Percentiles rank a stretch among this genome's conserved stretches.
phyloP scores from a whole-genome alignment of 2,329 filamentous ascomycete species.

The Penicillium freii region DNA sequence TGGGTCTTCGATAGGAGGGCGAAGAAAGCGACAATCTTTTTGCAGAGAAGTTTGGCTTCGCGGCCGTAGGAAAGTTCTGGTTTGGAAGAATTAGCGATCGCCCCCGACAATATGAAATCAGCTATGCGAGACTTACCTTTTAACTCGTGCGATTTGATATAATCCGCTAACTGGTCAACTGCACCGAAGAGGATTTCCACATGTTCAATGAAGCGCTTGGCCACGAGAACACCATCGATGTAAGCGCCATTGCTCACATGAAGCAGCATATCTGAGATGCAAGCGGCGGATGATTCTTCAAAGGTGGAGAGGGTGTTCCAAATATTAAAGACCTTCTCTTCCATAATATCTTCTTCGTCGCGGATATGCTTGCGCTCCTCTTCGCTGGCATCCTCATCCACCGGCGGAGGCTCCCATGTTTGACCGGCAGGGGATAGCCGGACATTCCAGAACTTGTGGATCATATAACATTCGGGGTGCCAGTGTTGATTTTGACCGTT shows the following conservation, averaged over 20 bases:
- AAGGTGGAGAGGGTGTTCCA: constrained; percentile 98
- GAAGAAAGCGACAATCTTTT: constrained; percentile 98
- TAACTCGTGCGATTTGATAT: constrained; percentile 65
- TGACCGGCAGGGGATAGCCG: constrained; percentile 67
- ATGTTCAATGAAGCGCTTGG: constrained; percentile 93
- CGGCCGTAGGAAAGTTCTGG: constrained; percentile 83
- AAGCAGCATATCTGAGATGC: constrained; percentile 97
- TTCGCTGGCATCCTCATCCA: constrained; percentile 59
- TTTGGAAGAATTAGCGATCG: constrained; percentile 11
- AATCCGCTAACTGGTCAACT: constrained; percentile 77
- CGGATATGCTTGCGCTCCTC: constrained; percentile 74
- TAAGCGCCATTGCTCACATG: constrained; percentile 98
- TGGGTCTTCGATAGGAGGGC: constrained; percentile 91
- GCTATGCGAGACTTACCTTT: constrained; percentile 61
- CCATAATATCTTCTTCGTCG: constrained; percentile 86
- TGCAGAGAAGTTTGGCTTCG: constrained; percentile 98
- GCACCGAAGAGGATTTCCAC: constrained; percentile 89
- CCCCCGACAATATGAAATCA: constrained; percentile 18
- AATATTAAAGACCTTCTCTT: constrained; percentile 95
- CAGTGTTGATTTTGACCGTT: constrained; percentile 98
- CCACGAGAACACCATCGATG: constrained; percentile 88
- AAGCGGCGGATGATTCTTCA: constrained; percentile 94
- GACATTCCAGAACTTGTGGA: constrained; percentile 99
- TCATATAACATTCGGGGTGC: constrained; percentile 99
- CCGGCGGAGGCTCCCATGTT: constrained; percentile 44